Evolutionary conservation across 805 yeast genomes (phyloP).

Genomic region (Saccharomyces jurei): DNA sequence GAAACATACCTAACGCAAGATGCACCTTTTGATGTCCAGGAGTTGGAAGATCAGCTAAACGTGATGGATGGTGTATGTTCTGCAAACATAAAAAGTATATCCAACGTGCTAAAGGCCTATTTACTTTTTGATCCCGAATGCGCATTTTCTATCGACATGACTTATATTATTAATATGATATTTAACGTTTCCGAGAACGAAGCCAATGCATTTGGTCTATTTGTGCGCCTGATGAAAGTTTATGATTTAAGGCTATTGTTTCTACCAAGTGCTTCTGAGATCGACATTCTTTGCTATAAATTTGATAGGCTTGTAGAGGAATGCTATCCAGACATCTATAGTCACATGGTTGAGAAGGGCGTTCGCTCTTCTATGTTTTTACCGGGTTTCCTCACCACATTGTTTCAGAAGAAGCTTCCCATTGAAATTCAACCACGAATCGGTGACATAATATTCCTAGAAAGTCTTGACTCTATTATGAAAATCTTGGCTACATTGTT

Average conservation of each 20-base stretch:
- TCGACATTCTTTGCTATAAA: conserved; percentile 73
- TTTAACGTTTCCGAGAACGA: conserved; percentile 57
- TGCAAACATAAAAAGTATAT: conserved; percentile 53
- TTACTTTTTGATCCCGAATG: conserved; percentile 79
- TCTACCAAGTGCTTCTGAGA: conserved; percentile 83
- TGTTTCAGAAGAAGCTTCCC: conserved; percentile 88
- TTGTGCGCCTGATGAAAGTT: conserved; percentile 71
- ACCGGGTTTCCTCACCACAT: conserved; percentile 88
- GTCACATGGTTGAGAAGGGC: conserved; percentile 77
- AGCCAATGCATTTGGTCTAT: conserved; percentile 70
- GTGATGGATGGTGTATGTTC: conserved; percentile 43
- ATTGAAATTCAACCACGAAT: conserved; percentile 68
- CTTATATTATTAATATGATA: conserved; percentile 75
- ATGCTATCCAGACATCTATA: conserved; percentile 55
- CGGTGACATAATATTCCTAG: conserved; percentile 76
- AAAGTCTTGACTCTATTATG: conserved; percentile 78
- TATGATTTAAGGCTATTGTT: conserved; percentile 69
- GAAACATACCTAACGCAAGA: conserved; percentile 39
- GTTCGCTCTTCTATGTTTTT: conserved; percentile 90
- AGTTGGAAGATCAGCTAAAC: neutral
- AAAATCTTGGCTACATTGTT: conserved; percentile 74
- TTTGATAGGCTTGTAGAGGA: conserved; percentile 83
- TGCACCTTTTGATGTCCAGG: conserved; percentile 52
- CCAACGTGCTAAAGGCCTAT: conserved; percentile 70
- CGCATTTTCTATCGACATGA: conserved; percentile 95